Conservation (phyloP, 2,329 filamentous ascomycete species). For the Colletotrichum sublineola region DNA sequence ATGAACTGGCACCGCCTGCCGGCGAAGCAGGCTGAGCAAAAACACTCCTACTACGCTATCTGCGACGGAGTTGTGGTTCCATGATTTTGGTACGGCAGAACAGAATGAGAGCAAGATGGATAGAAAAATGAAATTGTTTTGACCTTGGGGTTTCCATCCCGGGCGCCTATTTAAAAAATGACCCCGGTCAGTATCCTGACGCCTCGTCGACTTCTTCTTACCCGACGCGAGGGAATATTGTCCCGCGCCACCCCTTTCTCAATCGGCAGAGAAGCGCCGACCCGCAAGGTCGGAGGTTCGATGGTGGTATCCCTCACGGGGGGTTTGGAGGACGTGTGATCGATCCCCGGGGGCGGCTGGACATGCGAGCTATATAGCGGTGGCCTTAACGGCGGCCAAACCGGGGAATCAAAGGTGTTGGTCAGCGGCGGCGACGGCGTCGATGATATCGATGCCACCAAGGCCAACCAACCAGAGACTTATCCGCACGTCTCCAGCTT, state of each 20-base stretch:
- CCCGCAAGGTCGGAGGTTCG: not conserved
- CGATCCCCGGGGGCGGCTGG: too few species aligned
- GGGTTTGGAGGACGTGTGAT: not conserved
- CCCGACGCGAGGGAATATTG: not conserved
- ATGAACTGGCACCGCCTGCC: not conserved
- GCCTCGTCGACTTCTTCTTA: too few species aligned
- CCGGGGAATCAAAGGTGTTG: too few species aligned
- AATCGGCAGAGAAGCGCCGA: not conserved
- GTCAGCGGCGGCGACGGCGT: too few species aligned
- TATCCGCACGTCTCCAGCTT: not conserved
- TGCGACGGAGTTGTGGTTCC: not conserved
- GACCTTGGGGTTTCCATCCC: too few species aligned
- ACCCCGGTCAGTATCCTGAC: not conserved
- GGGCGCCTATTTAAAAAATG: too few species aligned
- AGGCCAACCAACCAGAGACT: not conserved
- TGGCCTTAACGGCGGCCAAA: too few species aligned
- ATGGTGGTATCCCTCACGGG: not conserved
- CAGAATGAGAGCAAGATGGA: not conserved
- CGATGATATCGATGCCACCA: too few species aligned
- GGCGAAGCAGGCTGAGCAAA: too few species aligned
- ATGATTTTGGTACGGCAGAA: not conserved
- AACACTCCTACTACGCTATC: too few species aligned
- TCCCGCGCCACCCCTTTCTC: not conserved
- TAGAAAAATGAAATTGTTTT: not conserved
- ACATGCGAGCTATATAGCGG: too few species aligned